These are phyloP conservation scores for Parsonsia alboflavescens DNA, from an alignment of 257 asterid species.

Conservation along the genomic window DNA sequence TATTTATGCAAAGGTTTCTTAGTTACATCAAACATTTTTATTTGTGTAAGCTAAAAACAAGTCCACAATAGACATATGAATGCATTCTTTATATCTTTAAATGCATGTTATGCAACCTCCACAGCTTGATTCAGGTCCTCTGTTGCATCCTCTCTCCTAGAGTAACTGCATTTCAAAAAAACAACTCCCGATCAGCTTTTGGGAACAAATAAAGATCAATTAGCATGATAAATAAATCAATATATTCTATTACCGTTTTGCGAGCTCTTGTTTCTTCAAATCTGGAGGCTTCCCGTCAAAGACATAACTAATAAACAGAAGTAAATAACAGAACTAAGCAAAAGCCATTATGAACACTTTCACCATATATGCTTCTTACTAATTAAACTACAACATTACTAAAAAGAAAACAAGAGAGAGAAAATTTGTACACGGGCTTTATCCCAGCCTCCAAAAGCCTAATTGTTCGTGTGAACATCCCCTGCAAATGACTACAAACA, in stretches of 20 bases:
- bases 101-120: conserved; percentile 49
- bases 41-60: too few species aligned
- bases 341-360: conserved; percentile 2
- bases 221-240: conserved; percentile 11
- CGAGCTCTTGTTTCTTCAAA: conserved; percentile 91
- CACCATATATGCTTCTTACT: conserved; percentile 9
- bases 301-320: conserved; percentile 57
- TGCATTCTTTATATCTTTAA: neutral
- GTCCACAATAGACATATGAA: neutral
- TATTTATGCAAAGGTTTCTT: neutral
- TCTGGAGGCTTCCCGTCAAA: conserved; percentile 98
- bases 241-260: conserved; percentile 66
- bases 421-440: conserved; percentile 71
- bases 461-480: conserved; percentile 90
- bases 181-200: neutral
- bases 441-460: conserved; percentile 99
- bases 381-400: conserved; percentile 11
- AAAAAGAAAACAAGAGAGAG: conserved; percentile 14
- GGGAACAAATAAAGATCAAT: conserved; percentile 9
- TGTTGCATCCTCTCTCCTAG: conserved; percentile 88
- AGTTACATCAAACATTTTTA: too few species aligned
- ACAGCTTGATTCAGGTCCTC: conserved; percentile 69
- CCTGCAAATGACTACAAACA: conserved; percentile 76
- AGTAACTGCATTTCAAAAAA: conserved; percentile 47
- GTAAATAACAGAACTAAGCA: conserved; percentile 8